Evolutionary conservation across 495 filamentous ascomycete genomes (phyloP), one percentile per base, ranked within the genome.

Genomic region (Neurospora sp.): DNA sequence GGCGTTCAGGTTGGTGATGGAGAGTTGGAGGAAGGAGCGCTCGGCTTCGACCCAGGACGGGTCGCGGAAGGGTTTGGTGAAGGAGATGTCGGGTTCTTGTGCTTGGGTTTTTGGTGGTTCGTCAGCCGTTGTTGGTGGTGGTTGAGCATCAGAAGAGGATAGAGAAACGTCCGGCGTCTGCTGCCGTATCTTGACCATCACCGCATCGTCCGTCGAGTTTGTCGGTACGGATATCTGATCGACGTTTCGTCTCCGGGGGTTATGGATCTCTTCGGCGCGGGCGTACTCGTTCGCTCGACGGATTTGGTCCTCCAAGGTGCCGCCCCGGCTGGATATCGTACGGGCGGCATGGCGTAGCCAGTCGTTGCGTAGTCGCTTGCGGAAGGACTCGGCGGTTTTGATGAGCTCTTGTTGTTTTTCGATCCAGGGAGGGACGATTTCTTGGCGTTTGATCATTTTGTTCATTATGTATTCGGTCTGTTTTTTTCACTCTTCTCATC

Each of bases 391-490:
- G 8, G 90, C 85, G 14, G 92, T 88, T 71, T 86, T 89, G 6
- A 90, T 86, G 9, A 99, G 84, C 76, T 98, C 94, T 80, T 98
- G 96, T 81, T 99, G 96, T 79, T 98, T 98, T 81, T 98, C 96
- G 69, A 99, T 98, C 96, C 92, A 94, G 0, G 91, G 91, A 0
- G 92, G 92, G 4, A 92, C 90, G 62, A 93, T 90, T 11, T 92
- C 96, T 80, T 99, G 96, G 72, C 92, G 92, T 83, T 98, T 91
- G 75, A 99, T 98, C 79, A 98, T 98, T 83, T 96, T 97, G 80
- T 99, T 99, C 90, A 99, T 91, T 76, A 98, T 93, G 79, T 97
- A 98, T 81, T 97, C 95, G 0, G 96, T 98, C 79, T 81, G 46
- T 31, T 31, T 48, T 40, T 40, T n/a, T 23, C n/a, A 5, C 9